Evolutionary conservation across 2,329 filamentous ascomycete species (phyloP).

Genomic region (Cytospora leucostoma): DNA sequence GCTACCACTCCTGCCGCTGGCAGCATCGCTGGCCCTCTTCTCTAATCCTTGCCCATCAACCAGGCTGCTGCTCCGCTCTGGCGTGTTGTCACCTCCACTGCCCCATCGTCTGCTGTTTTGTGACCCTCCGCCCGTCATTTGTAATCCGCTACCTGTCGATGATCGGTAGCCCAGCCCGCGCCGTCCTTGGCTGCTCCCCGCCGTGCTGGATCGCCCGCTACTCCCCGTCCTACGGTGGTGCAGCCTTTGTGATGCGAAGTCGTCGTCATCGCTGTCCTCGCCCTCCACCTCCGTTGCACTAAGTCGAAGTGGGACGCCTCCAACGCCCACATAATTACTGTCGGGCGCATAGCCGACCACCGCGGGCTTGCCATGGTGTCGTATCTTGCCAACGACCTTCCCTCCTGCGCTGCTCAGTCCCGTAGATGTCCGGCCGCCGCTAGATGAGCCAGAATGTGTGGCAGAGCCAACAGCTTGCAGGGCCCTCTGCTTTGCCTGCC

Average conservation of each 20-base stretch:
- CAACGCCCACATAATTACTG: slow-evolving; percentile 70
- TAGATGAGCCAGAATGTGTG: slow-evolving; percentile 46
- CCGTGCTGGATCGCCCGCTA: slow-evolving; percentile 71
- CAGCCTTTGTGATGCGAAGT: slow-evolving; percentile 50
- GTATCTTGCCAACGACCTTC: slow-evolving; percentile 80
- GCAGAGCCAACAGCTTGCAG: slow-evolving; percentile 74
- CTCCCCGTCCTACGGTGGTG: slow-evolving; percentile 73
- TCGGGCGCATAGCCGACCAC: slow-evolving; percentile 78
- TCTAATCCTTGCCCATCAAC: slow-evolving; percentile 46
- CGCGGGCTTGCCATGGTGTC: slow-evolving; percentile 80
- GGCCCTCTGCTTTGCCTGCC: slow-evolving; percentile 83
- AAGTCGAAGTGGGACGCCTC: slow-evolving; percentile 84
- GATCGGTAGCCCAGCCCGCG: slow-evolving; percentile 52
- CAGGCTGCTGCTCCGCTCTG: slow-evolving; percentile 56
- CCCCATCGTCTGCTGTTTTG: slow-evolving; percentile 27
- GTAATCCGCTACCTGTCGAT: slow-evolving; percentile 39
- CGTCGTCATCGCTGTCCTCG: slow-evolving; percentile 78
- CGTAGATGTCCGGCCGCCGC: slow-evolving; percentile 59
- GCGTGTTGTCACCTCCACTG: slow-evolving; percentile 44
- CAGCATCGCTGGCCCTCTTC: slow-evolving; percentile 42
- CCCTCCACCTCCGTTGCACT: slow-evolving; percentile 95
- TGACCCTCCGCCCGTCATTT: slow-evolving; percentile 27
- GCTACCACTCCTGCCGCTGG: slow-evolving; percentile 55
- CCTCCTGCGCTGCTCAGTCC: slow-evolving; percentile 59
- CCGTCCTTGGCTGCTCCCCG: slow-evolving; percentile 46